Base-by-base conservation (phyloP, 768 basidiomycete species). In the Leucocoprinus sp. region DNA sequence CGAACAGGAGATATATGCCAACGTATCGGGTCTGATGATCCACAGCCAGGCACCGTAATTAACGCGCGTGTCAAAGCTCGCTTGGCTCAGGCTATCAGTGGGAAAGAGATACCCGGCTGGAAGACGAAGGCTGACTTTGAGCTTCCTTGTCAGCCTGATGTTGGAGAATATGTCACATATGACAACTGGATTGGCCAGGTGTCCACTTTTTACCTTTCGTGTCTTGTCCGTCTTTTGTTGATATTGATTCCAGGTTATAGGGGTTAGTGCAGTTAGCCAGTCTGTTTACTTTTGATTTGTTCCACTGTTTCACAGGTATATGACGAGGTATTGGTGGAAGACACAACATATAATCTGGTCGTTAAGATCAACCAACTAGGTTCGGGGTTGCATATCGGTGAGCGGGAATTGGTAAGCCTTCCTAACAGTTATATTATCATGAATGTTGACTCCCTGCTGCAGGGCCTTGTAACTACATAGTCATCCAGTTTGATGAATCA, bases 171-270 rank as follows among this genome's bases (percentile, higher is more conserved):
- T 66, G 87, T 93, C 38, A 67, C 81, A 14, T 78, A 80, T 55
- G 76, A 85, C 53, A 78, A 90, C 59, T 96, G 93, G 92, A 68
- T 95, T 55, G 92, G 92, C 42, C 88, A 91, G 72, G 88, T 87
- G 60, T 59, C 76, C 57, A 33, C n/a, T 48, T 40, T 24, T n/a
- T 28, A 22, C 39, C 36, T 31, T 40, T 38, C 21, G 42, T 23
- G 31, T 24, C 49, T 28, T 41, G 35, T 45, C 26, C 11, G 31
- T 33, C 37, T 47, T 56, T 36, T 52, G 43, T 43, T 39, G 22
- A 47, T 52, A 44, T 18, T 17, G 14, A 17, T 22, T 50, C 50
- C 18, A 87, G 82, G 73, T 91, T 34, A 76, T 89, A 44, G 88
- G 91, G 76, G 87, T 90, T 59, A 51, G 73, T 39, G 23, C 28